phyloP scores from a whole-genome alignment of 2,329 filamentous ascomycete genomes.

The Fusarium pseudograminearum region DNA sequence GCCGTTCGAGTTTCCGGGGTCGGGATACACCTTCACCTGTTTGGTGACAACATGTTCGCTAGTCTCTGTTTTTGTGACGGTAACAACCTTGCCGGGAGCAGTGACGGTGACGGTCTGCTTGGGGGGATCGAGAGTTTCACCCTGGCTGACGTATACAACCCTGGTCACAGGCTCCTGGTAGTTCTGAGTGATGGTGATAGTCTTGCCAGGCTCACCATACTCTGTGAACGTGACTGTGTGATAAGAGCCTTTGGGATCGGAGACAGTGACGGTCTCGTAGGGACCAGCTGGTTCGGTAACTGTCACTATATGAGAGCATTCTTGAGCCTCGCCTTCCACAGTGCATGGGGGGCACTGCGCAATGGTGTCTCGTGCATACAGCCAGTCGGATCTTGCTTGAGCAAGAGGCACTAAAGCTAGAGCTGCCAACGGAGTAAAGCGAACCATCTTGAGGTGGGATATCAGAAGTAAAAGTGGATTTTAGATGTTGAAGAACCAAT shows the following conservation, averaged over 20 bases:
- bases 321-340: conserved; percentile 21
- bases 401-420: conserved; percentile 46
- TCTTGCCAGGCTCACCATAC: conserved; percentile 20
- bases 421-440: conserved; percentile 42
- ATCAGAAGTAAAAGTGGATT: neutral
- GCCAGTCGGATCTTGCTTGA: conserved; percentile 45
- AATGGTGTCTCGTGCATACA: conserved; percentile 34
- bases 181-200: conserved; percentile 33
- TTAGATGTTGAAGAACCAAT: neutral
- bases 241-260: conserved; percentile 24
- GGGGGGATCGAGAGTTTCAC: conserved; percentile 29
- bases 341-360: conserved; percentile 51
- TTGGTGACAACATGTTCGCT: conserved; percentile 43
- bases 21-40: conserved; percentile 33
- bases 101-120: conserved; percentile 49
- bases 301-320: conserved; percentile 44
- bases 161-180: conserved; percentile 31
- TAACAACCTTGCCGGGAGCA: conserved; percentile 41
- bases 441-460: conserved; percentile 43
- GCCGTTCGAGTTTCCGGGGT: conserved; percentile 11
- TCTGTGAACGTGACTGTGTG: conserved; percentile 39
- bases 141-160: conserved; percentile 40
- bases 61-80: conserved; percentile 40
- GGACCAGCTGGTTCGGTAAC: conserved; percentile 41
- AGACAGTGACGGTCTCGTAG: conserved; percentile 37